A percentile compares a stretch with the other conserved stretches of the same genome.
phyloP scores from a whole-genome alignment of 257 asterid species.

The Lycium barbarum region DNA sequence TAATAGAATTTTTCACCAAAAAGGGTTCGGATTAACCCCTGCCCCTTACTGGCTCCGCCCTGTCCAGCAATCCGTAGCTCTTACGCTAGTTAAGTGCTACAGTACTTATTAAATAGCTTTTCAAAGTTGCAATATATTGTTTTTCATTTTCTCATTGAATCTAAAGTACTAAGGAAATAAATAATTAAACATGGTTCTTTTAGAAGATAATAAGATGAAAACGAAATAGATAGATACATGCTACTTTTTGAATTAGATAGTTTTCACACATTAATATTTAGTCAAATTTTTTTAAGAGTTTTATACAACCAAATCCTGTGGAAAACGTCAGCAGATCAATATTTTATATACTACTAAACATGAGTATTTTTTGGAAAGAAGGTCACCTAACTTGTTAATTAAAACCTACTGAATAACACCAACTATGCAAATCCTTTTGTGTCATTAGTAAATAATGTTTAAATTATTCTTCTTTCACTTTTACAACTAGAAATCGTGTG shows the following conservation, averaged over 20 bases:
- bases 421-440: not conserved
- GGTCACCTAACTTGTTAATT: not conserved
- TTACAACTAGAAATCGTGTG: not conserved
- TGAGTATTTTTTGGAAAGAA: not conserved
- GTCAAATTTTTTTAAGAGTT: too few species aligned
- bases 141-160: not conserved
- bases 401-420: not conserved
- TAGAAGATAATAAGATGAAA: too few species aligned
- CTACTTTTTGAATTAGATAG: too few species aligned
- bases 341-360: not conserved
- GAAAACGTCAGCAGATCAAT: not conserved
- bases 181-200: too few species aligned
- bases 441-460: not conserved
- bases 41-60: too few species aligned
- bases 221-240: too few species aligned
- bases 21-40: too few species aligned
- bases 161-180: too few species aligned
- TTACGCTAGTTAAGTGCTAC: not conserved
- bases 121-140: not conserved
- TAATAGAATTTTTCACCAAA: too few species aligned
- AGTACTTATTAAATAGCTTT: too few species aligned
- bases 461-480: not conserved
- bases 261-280: too few species aligned
- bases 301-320: too few species aligned
- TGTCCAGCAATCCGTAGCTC: not conserved